Evolutionary conservation across 192 early-diverging fungal species (phyloP), one percentile per base, ranked within the genome.

Genomic region (Coemansia sp.): DNA sequence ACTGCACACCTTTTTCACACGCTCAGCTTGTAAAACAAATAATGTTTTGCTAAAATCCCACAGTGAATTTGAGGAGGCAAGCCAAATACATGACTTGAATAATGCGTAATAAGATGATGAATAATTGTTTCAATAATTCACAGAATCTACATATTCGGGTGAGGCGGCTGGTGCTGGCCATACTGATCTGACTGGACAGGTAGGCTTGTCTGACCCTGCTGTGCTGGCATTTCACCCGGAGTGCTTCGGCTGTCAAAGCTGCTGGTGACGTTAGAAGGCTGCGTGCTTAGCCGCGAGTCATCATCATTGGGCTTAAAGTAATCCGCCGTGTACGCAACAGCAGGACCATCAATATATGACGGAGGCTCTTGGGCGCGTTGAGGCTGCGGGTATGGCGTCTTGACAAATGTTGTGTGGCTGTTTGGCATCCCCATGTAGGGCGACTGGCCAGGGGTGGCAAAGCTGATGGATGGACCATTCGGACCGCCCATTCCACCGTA

Each of bases 371-470:
- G 54, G 26, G 23, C 42, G 0, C 54, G 28, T 37, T 47, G 66
- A n/a, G 53, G 31, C 55, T 54, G 60, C 12, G 71, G 71, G 42
- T 72, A 72, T 2, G 71, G 71, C 11, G 71, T 66, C 59, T 62
- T 72, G 46, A 66, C 71, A 66, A 66, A 66, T 3, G 59, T 50
- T 36, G 66, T 60, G 47, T 62, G 66, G 3, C 15, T 46, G 4
- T 46, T 1, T 21, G 60, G 20, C 47, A 28, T 59, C 9, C 65
- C 65, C n/a, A 42, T 15, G 48, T 66, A 66, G 8, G 64, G 71
- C 36, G 64, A 59, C 28, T 65, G 71, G 17, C 58, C 53, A 11
- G 40, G 40, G 0, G 40, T 4, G 31, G 55, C 38, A 51, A 72
- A 72, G 23, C 60, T 62, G 48, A 73, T 60, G 2, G 56, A 42